A percentile compares a stretch with the other conserved stretches of the same genome.
phyloP scores from a whole-genome alignment of 1,284 basidiomycete species.

The Apiotrichum akiyoshidainum region DNA sequence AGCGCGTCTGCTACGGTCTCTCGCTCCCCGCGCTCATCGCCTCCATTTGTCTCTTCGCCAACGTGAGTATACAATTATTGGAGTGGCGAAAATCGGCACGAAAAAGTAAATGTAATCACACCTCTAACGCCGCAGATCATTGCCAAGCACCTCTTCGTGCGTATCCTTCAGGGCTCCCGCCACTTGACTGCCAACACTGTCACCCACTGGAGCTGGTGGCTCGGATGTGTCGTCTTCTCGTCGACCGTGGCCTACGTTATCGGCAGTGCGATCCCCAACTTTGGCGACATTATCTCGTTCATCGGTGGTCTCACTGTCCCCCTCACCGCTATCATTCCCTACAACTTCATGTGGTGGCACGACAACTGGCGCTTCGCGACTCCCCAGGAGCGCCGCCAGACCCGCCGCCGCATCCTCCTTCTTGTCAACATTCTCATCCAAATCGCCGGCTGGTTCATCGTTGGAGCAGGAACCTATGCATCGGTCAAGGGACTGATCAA shows the following conservation, averaged over 20 bases:
- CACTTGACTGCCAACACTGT: slow-evolving; percentile 61
- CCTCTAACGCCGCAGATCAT: slow-evolving; percentile 28
- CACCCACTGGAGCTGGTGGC: slow-evolving; percentile 61
- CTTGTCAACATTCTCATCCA: slow-evolving; percentile 20
- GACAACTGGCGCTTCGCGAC: slow-evolving; percentile 28
- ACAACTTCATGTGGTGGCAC: slow-evolving; percentile 35
- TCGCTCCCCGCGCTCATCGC: slow-evolving; percentile 45
- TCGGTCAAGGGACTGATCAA: slow-evolving; percentile 27
- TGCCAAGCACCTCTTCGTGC: slow-evolving; percentile 63
- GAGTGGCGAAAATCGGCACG: too few species aligned
- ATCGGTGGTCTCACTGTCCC: slow-evolving; percentile 33
- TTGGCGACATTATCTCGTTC: slow-evolving; percentile 31
- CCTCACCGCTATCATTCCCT: slow-evolving; percentile 21
- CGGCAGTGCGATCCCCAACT: slow-evolving; percentile 27
- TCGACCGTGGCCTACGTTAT: slow-evolving; percentile 20
- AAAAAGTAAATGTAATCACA: too few species aligned
- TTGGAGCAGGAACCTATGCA: slow-evolving; percentile 36
- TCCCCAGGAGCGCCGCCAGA: slow-evolving; percentile 8
- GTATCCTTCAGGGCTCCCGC: slow-evolving; percentile 58
- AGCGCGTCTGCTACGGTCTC: slow-evolving; percentile 45
- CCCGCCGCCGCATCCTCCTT: background rate
- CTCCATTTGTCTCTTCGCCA: slow-evolving; percentile 35
- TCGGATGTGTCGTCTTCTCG: slow-evolving; percentile 47
- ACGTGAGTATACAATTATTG: slow-evolving; percentile 5
- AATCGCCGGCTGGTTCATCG: slow-evolving; percentile 32